Percentiles rank a stretch among this genome's conserved stretches.
Evolutionary conservation across 2,329 filamentous ascomycete genomes (phyloP).

Genomic region (Coniochaeta sp.): DNA sequence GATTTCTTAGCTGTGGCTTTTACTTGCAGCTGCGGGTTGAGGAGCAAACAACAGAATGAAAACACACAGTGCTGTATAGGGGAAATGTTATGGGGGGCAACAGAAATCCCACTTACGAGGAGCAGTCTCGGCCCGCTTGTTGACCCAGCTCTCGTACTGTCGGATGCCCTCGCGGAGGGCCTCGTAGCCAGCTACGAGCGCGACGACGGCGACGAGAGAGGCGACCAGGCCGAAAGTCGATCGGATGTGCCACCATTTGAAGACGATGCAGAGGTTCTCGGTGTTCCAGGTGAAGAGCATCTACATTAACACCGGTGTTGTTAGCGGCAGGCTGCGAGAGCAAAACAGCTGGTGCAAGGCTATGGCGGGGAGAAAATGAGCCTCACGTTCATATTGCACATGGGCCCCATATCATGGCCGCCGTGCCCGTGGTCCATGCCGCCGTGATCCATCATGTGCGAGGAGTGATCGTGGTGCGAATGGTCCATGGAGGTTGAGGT

Average conservation of each 20-base stretch:
- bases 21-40: too few species aligned
- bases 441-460: conserved; percentile 40
- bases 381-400: conserved; percentile 88
- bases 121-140: conserved; percentile 38
- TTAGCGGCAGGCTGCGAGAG: not conserved
- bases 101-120: conserved; percentile 40
- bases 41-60: not conserved
- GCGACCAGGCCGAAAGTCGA: conserved; percentile 67
- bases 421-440: conserved; percentile 35
- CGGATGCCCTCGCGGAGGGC: conserved; percentile 71
- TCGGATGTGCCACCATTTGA: conserved; percentile 81
- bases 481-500: conserved; percentile 30
- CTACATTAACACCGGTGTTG: conserved; percentile 33
- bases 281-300: conserved; percentile 99
- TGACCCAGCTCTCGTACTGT: conserved; percentile 61
- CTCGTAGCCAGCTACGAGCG: conserved; percentile 89
- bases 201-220: conserved; percentile 75
- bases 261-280: conserved; percentile 90
- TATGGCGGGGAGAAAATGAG: not conserved
- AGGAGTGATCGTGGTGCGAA: conserved; percentile 17
- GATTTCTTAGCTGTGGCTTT: conserved; percentile 8
- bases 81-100: not conserved
- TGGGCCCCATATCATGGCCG: conserved; percentile 32
- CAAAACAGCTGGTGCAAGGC: not conserved
- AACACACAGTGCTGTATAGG: conserved; percentile 2